A percentile compares a stretch with the other conserved stretches of the same genome.
Evolutionary conservation across 805 yeast species (phyloP).

Genomic region (Kuraishia borneana): DNA sequence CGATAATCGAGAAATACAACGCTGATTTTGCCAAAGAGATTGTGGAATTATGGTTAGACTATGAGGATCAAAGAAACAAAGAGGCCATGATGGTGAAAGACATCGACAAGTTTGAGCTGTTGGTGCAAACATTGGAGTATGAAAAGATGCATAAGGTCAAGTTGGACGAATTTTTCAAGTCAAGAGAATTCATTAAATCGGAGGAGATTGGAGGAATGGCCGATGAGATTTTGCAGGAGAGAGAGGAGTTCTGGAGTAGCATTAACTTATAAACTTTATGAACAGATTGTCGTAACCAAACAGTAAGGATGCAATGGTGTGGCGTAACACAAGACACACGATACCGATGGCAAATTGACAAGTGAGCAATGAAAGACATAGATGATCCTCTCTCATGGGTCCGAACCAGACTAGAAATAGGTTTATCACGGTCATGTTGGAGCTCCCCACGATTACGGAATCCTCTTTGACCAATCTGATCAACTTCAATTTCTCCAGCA

Average conservation of each 20-base stretch:
- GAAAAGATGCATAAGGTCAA: constrained; percentile 56
- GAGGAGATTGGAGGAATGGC: constrained; percentile 62
- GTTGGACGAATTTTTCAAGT: constrained; percentile 58
- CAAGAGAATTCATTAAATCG: constrained; percentile 54
- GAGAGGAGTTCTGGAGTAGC: constrained; percentile 27
- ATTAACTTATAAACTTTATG: not conserved
- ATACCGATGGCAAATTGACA: constrained; percentile 62
- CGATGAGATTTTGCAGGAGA: constrained; percentile 39
- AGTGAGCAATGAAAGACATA: constrained; percentile 49
- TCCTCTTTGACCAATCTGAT: constrained; percentile 26
- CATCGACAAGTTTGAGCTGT: constrained; percentile 83
- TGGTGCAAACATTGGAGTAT: constrained; percentile 75
- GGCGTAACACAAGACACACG: constrained; percentile 59
- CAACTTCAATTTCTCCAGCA: constrained; percentile 38
- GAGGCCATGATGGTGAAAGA: constrained; percentile 92
- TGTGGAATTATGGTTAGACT: constrained; percentile 71
- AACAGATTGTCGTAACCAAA: constrained; percentile 81
- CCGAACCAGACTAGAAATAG: constrained; percentile 78
- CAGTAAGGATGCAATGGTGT: constrained; percentile 72
- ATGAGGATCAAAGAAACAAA: constrained; percentile 68
- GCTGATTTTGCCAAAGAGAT: constrained; percentile 51
- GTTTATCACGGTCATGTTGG: constrained; percentile 85
- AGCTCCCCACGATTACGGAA: constrained; percentile 28
- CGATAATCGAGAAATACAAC: constrained; percentile 56
- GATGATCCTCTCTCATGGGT: constrained; percentile 73